A percentile compares a stretch with the other conserved stretches of the same genome.
Conservation (phyloP, 306 rosid species). For the Spatholobus suberectus region DNA sequence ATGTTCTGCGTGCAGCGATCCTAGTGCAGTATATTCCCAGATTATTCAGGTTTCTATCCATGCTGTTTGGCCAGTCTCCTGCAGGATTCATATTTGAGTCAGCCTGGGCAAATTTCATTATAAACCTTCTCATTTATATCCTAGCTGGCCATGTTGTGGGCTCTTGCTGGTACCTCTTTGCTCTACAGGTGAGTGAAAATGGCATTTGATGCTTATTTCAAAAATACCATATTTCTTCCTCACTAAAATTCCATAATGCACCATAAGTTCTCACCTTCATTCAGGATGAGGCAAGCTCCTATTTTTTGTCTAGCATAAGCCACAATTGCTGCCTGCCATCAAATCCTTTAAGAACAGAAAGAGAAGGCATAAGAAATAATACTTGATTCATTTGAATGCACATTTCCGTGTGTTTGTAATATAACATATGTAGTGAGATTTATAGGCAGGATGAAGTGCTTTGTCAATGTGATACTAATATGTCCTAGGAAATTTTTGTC, state of each 20-base stretch:
- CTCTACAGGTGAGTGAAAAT: conserved; percentile 74
- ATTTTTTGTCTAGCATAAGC: too few relatives aligned
- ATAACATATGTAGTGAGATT: background rate
- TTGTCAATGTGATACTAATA: background rate
- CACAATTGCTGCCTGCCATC: too few relatives aligned
- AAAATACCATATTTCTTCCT: too few relatives aligned
- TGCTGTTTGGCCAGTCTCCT: conserved; percentile 66
- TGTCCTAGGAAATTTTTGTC: too few relatives aligned
- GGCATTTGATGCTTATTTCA: background rate
- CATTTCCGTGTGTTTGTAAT: background rate
- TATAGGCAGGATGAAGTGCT: background rate
- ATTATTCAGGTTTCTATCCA: conserved; percentile 71
- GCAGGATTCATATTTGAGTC: conserved; percentile 83
- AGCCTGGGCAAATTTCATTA: conserved; percentile 72
- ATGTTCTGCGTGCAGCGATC: conserved; percentile 62
- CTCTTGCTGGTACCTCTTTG: conserved; percentile 81
- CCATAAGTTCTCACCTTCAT: background rate
- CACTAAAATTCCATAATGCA: too few relatives aligned
- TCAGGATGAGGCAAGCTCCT: background rate
- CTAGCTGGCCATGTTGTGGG: conserved; percentile 76
- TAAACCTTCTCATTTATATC: conserved; percentile 69
- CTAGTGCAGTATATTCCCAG: conserved; percentile 76
- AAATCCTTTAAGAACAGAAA: too few relatives aligned
- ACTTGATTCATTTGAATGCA: conserved; percentile 18
- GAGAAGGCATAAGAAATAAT: background rate